phyloP scores from a whole-genome alignment of 768 basidiomycete genomes.

The Leccinum obscurum region DNA sequence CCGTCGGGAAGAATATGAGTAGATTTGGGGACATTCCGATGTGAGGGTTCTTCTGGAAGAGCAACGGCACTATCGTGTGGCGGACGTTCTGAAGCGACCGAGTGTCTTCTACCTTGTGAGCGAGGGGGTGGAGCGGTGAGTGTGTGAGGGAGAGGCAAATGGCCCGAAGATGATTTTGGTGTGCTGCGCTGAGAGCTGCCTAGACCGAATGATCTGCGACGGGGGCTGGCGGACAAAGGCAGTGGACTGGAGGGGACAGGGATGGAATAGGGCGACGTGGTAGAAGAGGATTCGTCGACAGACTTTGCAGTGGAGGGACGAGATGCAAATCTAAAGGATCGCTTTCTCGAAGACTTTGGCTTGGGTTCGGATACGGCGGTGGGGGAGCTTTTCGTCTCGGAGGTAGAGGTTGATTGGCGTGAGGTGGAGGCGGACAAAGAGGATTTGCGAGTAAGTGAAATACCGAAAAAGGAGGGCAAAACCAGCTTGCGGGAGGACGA shows the following conservation, averaged over 20 bases:
- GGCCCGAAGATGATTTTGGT: conserved; percentile 30
- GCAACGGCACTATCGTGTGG: conserved; percentile 37
- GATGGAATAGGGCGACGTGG: conserved; percentile 24
- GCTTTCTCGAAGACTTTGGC: conserved; percentile 26
- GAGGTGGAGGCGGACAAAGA: conserved; percentile 22
- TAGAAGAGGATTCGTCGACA: conserved; percentile 17
- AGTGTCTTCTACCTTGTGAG: conserved; percentile 29
- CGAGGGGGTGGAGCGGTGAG: conserved; percentile 15
- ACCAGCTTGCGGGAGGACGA: conserved; percentile 24
- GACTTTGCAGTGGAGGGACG: conserved; percentile 33
- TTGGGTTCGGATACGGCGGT: conserved; percentile 21
- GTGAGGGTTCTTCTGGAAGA: conserved; percentile 28
- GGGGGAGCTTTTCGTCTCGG: conserved; percentile 26
- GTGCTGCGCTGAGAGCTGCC: conserved; percentile 28
- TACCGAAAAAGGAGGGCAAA: conserved; percentile 29
- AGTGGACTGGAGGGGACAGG: conserved; percentile 32
- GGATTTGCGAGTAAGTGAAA: conserved; percentile 29
- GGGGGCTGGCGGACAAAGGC: conserved; percentile 35
- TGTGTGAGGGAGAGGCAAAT: conserved; percentile 28
- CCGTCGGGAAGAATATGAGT: conserved; percentile 12
- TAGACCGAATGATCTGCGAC: conserved; percentile 34
- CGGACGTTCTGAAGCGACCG: conserved; percentile 30
- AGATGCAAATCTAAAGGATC: conserved; percentile 33
- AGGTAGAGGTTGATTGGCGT: conserved; percentile 15
- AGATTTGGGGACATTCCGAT: conserved; percentile 13